Evolutionary conservation across 2,329 filamentous ascomycete species (phyloP), one percentile per base, ranked within the genome.

Genomic region (Metarhizium sp.): DNA sequence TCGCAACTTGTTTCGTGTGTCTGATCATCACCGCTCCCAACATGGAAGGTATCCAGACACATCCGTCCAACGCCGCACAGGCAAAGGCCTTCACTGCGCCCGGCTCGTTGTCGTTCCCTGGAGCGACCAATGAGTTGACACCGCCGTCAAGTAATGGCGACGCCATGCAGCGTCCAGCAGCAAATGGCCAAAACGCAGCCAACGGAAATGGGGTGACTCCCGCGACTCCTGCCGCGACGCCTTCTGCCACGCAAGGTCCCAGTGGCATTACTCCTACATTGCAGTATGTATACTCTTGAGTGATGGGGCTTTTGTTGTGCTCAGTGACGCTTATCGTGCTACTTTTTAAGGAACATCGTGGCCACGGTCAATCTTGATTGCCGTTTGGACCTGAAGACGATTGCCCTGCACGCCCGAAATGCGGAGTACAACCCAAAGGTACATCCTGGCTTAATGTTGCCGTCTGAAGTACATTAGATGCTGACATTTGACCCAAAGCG

Each of bases 401-500:
- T 99, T 72, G 94, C 94, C 66, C 82, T 97, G 71, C 94, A 99
- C 75, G 94, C 94, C 61, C 87, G 94, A 75, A 99, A 97, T 73
- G 94, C 94, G 61, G 94, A 97, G 80, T 96, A 96, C 80, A 96
- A 96, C 71, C 92, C 91, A 59, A 96, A 96, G 88, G 89, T 92
- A 89, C 75, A 51, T 47, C 25, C 4, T 29, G 10, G 13, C 32
- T n/a, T 69, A 63, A 61, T 42, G 34, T 53, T 54, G 49, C 54
- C 30, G 29, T 20, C 16, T 20, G 16, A 36, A 42, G 43, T 43
- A 49, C 2, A 8, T 5, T 29, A 20, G 1, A 48, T 57, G 57
- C 59, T 60, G 52, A 66, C 58, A 54, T 49, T 45, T 50, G 59
- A 48, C 13, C 25, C 25, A 48, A 64, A 95, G 91, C 92, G 92